phyloP scores from a whole-genome alignment of 1,139 yeast species.

The Debaryomyces sp. region DNA sequence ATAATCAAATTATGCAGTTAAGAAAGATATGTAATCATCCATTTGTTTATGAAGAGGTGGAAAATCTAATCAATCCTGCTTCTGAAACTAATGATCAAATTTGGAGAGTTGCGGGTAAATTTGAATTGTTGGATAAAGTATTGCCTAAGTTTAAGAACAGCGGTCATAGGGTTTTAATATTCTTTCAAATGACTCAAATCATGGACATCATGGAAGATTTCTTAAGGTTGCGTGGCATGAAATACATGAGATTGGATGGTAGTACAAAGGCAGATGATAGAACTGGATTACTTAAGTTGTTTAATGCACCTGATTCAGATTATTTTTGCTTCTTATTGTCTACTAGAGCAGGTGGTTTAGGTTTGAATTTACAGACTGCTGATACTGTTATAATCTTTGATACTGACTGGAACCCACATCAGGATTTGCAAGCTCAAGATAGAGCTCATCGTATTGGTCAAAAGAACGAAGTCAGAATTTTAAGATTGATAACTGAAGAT shows the following conservation, averaged over 20 bases:
- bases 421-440: conserved; percentile 89
- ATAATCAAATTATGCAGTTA: conserved; percentile 93
- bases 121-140: conserved; percentile 72
- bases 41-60: conserved; percentile 94
- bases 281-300: conserved; percentile 64
- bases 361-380: conserved; percentile 83
- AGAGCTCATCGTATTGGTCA: conserved; percentile 92
- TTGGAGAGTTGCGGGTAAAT: conserved; percentile 80
- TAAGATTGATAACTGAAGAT: conserved; percentile 77
- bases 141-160: conserved; percentile 74
- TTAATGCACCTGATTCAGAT: conserved; percentile 73
- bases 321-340: conserved; percentile 78
- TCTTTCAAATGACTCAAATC: conserved; percentile 87
- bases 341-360: conserved; percentile 90
- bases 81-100: conserved; percentile 68
- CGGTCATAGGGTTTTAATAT: conserved; percentile 78
- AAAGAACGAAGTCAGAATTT: conserved; percentile 80
- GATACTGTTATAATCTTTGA: conserved; percentile 87
- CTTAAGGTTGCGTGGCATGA: conserved; percentile 61
- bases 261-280: conserved; percentile 84
- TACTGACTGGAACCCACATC: conserved; percentile 93
- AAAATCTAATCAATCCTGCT: conserved; percentile 78
- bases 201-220: conserved; percentile 92
- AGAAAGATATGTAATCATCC: conserved; percentile 98
- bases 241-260: conserved; percentile 80